Evolutionary conservation across 495 filamentous ascomycete species (phyloP), one percentile per base, ranked within the genome.

Genomic region (Xylaria cubensis): DNA sequence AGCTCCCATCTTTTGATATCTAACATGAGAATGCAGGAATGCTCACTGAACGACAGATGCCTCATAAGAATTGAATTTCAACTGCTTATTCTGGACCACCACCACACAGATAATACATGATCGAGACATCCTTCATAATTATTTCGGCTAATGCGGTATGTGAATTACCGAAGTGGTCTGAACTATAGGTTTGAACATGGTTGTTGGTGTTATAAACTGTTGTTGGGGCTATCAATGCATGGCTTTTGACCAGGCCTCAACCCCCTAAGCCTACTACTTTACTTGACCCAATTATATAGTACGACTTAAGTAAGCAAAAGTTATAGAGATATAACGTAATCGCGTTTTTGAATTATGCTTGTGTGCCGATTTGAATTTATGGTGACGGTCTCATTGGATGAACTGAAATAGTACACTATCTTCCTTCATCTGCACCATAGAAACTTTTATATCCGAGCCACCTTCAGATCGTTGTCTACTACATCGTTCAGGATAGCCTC

Each of bases 401-500:
- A 42, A 42, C 13, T 42, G 39, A 42, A 42, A 12, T 9, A 42
- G 8, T 42, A 42, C 39, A 10, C 39, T 9, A 4, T 13, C 55
- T 8, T 15, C 55, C 8, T 34, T 13, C 55, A 34, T 19, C 6
- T n/a, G 8, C 12, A 46, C 0, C 6, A 12, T 15, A 2, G 4
- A 34, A 32, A 12, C 21, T 17, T 15, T 24, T 46, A 55, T 46
- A n/a, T 15, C 19, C 48, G 15, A 26, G n/a, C 17, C 7, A 36
- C 71, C 24, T 67, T 82, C 77, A 69, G 75, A 75, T 76, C 76
- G 53, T 65, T 81, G 77, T 83, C 80, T 69, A 84, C 80, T 21
- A 85, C 77, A 75, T 84, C 83, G 56, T 84, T 81, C 72, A 86
- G 72, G 66, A 86, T 77, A 1, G 81, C 76, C 63, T 84, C 79